Base-by-base conservation (phyloP, 2,329 filamentous ascomycete genomes). In the Fonsecaea nubica region DNA sequence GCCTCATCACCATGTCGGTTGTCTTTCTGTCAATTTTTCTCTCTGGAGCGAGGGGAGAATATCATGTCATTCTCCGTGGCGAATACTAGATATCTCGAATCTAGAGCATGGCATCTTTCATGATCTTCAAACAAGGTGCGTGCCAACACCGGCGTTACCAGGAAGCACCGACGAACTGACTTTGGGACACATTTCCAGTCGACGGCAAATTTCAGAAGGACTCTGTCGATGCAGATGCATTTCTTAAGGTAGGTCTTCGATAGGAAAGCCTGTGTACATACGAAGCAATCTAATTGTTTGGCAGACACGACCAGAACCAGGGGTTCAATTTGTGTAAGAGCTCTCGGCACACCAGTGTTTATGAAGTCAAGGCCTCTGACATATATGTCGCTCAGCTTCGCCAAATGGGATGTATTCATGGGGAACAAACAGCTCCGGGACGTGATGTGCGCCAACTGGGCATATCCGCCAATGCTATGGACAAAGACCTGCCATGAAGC, bases 401-500 rank as follows among this genome's bases (percentile, higher is more conserved):
- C 64, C 25, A 42, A 64, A 15, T 57, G 56, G 57, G 45, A 38
- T 3, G 30, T 57, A 15, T 66, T 60, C 40, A 7, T 60, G 30
- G 12, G 35, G 7, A 9, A 53, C 32, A 6, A 40, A 8, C 21
- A 25, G 4, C 48, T 66, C 7, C 55, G 35, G 21, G 55, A 56
- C 3, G 52, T 53, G 36, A 53, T 69, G 60, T 64, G 30, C 33
- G 35, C 48, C 6, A 6, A 63, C 1, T 69, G 59, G 58, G 50
- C 40, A 9, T 69, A 67, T 57, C 68, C 68, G 12, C 15, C 62
- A 15, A 61, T 60, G 40, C 36, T 68, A 35, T 70, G 68, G 68
- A 58, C 65, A n/a, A 5, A 61, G 12, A 33, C 38, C 60, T 66
- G 58, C 50, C 58, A 42, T 32, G 2, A 42, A 13, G 64, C 66